Percentiles rank a stretch among this genome's conserved stretches.
These are phyloP conservation scores for Acacia acuminata DNA, from an alignment of 306 rosid genomes.

Conservation along the genomic window DNA sequence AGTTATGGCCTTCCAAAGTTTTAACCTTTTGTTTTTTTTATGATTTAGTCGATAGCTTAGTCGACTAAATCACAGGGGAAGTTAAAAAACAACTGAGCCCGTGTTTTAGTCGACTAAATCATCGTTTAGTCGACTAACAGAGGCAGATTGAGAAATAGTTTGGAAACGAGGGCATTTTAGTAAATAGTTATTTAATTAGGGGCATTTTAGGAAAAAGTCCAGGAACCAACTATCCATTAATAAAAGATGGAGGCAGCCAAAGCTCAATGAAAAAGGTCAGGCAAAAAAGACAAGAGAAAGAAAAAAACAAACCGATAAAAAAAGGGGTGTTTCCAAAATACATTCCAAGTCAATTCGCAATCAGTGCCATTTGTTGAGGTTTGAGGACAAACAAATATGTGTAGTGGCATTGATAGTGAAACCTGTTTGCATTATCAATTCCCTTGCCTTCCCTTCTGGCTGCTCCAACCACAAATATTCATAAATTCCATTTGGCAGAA, in stretches of 20 bases:
- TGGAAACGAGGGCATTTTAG: too few species aligned
- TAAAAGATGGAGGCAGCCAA: neutral
- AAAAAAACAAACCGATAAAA: neutral
- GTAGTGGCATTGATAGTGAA: constrained; percentile 38
- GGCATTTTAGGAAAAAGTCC: too few species aligned
- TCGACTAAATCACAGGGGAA: too few species aligned
- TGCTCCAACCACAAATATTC: constrained; percentile 10
- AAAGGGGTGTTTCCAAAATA: constrained; percentile 6
- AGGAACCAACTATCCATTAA: neutral
- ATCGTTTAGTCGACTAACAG: too few species aligned
- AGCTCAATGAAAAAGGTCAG: neutral
- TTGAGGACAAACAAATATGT: constrained; percentile 24
- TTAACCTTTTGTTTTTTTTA: too few species aligned
- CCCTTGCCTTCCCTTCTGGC: constrained; percentile 24
- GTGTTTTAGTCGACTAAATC: too few species aligned
- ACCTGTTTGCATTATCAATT: constrained; percentile 30
- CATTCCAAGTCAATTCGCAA: neutral
- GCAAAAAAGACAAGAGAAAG: neutral
- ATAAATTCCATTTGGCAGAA: neutral
- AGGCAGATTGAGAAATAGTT: too few species aligned
- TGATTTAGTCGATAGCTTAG: too few species aligned
- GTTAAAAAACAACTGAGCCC: too few species aligned
- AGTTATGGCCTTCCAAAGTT: too few species aligned
- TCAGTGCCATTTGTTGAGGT: constrained; percentile 13
- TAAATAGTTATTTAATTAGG: too few species aligned